Evolutionary conservation across 2,329 filamentous ascomycete species (phyloP).

Genomic region (Talaromyces sp.): DNA sequence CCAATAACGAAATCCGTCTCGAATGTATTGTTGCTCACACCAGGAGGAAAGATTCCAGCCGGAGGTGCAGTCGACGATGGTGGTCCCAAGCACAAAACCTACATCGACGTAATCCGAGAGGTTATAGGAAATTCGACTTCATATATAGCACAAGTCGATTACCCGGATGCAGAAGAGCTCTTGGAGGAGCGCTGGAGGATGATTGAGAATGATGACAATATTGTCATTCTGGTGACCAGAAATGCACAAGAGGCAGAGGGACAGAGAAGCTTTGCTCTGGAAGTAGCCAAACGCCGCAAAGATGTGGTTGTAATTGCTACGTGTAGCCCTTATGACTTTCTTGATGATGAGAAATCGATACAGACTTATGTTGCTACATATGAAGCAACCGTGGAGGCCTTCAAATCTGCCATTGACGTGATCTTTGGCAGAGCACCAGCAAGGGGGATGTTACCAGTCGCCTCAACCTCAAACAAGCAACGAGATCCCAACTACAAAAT

Average conservation of each 20-base stretch:
- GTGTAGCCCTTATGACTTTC: conserved; percentile 46
- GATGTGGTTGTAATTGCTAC: conserved; percentile 41
- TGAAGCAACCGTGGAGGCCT: conserved; percentile 45
- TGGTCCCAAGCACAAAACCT: conserved; percentile 34
- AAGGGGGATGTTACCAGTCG: conserved; percentile 38
- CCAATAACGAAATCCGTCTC: conserved; percentile 28
- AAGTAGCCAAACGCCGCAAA: conserved; percentile 30
- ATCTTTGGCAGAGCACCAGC: conserved; percentile 37
- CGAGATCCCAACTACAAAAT: not conserved
- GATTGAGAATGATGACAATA: conserved; percentile 35
- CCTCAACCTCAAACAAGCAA: conserved; percentile 13
- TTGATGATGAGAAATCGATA: conserved; percentile 32
- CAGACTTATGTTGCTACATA: conserved; percentile 46
- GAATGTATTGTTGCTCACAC: conserved; percentile 39
- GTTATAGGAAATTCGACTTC: conserved; percentile 21
- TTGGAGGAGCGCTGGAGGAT: conserved; percentile 30
- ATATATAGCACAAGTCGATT: conserved; percentile 33
- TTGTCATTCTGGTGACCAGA: conserved; percentile 40
- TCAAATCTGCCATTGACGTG: conserved; percentile 37
- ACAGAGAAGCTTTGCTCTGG: conserved; percentile 35
- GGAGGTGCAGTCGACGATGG: conserved; percentile 40
- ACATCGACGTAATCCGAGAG: conserved; percentile 31
- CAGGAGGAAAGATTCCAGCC: conserved; percentile 32
- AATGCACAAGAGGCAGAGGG: conserved; percentile 40
- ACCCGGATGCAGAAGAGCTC: conserved; percentile 28